Percentiles rank a stretch among this genome's conserved stretches.
Conservation (phyloP, 2,329 filamentous ascomycete genomes). For the Aspergillus puulaauensis region DNA sequence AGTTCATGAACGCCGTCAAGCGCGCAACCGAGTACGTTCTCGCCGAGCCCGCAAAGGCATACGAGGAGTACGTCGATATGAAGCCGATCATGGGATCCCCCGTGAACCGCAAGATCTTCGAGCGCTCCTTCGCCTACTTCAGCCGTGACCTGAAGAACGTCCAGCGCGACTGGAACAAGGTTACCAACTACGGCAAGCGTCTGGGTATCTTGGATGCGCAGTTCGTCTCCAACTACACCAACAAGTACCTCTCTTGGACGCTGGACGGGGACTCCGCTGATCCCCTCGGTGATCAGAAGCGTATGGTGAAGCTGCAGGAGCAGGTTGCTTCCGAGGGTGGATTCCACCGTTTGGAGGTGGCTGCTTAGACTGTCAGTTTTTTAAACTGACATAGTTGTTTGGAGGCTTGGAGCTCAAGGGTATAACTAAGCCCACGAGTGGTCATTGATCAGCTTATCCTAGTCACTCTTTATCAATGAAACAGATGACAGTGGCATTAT, state of each 20-base stretch:
- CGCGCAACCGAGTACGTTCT: conserved; percentile 72
- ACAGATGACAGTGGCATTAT: background rate
- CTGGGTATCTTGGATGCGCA: conserved; percentile 63
- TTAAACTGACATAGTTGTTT: background rate
- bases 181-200: conserved; percentile 73
- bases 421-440: background rate
- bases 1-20: conserved; percentile 73
- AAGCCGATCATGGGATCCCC: conserved; percentile 68
- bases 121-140: conserved; percentile 76
- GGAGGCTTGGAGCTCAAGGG: background rate
- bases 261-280: conserved; percentile 65
- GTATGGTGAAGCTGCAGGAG: conserved; percentile 68
- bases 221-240: conserved; percentile 74
- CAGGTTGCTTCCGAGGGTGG: conserved; percentile 65
- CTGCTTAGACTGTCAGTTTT: conserved; percentile 20
- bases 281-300: conserved; percentile 71
- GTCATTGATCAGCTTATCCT: background rate
- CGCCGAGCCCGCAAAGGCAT: conserved; percentile 61
- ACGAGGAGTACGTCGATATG: conserved; percentile 68
- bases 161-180: conserved; percentile 71
- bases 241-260: conserved; percentile 66
- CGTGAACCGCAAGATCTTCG: conserved; percentile 76
- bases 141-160: conserved; percentile 74
- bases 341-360: conserved; percentile 43
- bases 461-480: background rate